Evolutionary conservation across 805 yeast genomes (phyloP).

Genomic region (Yarrowia deformans): DNA sequence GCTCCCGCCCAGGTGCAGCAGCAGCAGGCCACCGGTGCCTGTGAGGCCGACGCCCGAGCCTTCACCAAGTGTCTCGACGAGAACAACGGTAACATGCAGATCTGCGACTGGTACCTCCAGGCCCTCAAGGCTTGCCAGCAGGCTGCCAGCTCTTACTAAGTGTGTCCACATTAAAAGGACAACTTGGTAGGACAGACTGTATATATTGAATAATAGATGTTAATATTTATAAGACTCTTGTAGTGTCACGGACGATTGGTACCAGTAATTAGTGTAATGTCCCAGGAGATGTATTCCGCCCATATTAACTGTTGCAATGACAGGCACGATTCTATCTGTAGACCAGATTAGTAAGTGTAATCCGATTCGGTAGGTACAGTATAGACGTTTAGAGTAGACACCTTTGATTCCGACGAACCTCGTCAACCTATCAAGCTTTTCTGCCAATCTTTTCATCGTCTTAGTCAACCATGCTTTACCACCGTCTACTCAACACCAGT

Average conservation of each 20-base stretch:
- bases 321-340: too few species aligned
- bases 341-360: too few species aligned
- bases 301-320: too few species aligned
- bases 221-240: constrained; percentile 6
- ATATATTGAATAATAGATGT: constrained; percentile 24
- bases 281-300: too few species aligned
- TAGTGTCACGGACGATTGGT: too few species aligned
- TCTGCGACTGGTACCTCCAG: constrained; percentile 95
- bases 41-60: constrained; percentile 93
- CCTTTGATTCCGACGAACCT: too few species aligned
- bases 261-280: not conserved
- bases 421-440: too few species aligned
- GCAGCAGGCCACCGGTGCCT: constrained; percentile 58
- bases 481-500: not conserved
- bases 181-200: not conserved
- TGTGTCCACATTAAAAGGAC: not conserved
- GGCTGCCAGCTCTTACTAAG: constrained; percentile 81
- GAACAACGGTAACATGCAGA: constrained; percentile 93
- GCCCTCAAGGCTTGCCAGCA: constrained; percentile 97
- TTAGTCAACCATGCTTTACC: not conserved
- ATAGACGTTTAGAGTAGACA: too few species aligned
- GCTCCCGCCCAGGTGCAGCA: constrained; percentile 50
- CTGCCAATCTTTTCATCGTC: not conserved
- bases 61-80: constrained; percentile 96
- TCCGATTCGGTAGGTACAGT: too few species aligned